phyloP scores from a whole-genome alignment of 2,329 filamentous ascomycete genomes.

The Aspergillus pseudoviridinutans region DNA sequence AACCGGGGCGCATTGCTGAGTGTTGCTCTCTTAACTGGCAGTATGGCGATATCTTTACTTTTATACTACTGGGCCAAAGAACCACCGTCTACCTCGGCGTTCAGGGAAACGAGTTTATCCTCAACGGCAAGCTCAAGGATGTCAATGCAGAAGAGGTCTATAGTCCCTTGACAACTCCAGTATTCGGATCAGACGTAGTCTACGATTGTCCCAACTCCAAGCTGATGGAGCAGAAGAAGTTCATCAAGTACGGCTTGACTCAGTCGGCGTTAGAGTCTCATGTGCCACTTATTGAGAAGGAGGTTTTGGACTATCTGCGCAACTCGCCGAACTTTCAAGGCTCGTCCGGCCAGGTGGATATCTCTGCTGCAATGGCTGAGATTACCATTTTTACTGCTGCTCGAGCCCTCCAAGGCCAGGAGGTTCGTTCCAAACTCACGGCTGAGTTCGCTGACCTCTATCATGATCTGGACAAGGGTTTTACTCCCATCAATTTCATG shows the following conservation, averaged over 20 bases:
- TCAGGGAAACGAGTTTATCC: conserved; percentile 84
- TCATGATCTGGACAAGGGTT: conserved; percentile 76
- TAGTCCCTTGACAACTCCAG: conserved; percentile 64
- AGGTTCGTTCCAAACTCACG: conserved; percentile 68
- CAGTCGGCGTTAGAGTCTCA: conserved; percentile 62
- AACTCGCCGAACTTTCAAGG: conserved; percentile 56
- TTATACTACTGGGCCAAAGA: conserved; percentile 80
- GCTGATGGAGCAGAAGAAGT: conserved; percentile 94
- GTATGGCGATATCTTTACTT: conserved; percentile 90
- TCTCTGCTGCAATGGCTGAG: conserved; percentile 66
- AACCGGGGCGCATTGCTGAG: conserved; percentile 9
- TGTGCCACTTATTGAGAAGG: conserved; percentile 76
- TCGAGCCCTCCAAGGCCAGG: conserved; percentile 69
- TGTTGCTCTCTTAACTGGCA: conserved; percentile 33
- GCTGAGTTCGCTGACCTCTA: conserved; percentile 70
- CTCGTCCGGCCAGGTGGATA: conserved; percentile 57
- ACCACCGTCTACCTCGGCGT: conserved; percentile 81
- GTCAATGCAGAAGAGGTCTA: conserved; percentile 91
- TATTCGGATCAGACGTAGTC: conserved; percentile 80
- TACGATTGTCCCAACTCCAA: conserved; percentile 90
- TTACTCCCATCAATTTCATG: conserved; percentile 77
- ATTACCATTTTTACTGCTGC: conserved; percentile 80
- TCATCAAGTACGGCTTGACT: conserved; percentile 63
- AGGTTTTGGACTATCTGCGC: conserved; percentile 51
- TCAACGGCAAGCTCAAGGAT: conserved; percentile 87